Base-by-base conservation (phyloP, 1,284 basidiomycete species). In the Papiliotrema fonsecae region DNA sequence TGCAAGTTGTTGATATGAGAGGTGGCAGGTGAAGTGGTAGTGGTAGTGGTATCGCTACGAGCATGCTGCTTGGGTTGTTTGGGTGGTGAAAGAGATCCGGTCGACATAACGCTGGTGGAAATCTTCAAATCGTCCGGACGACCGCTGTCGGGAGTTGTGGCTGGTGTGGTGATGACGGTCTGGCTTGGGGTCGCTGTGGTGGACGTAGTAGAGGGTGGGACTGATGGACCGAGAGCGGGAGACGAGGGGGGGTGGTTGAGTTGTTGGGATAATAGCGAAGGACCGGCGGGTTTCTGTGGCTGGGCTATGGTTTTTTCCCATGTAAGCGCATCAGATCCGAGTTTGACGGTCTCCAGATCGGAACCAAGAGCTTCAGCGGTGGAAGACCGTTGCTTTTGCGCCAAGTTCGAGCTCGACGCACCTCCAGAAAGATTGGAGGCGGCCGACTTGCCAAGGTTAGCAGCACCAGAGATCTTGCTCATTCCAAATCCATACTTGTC, bases 401-500 rank as follows among this genome's bases (percentile, higher is more conserved):
- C 37, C 10, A 26, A 10, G 30, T n/a, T 44, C 32, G 36, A 31
- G 32, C 49, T 46, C 19, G 50, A 37, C 14, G 49, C 58, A 32
- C 50, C 54, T 13, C 36, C 40, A 19, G 35, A 41, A 6, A 37
- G 16, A 21, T 53, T 37, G 16, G 42, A 28, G n/a, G 47, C 40
- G 3, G 48, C 40, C 13, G 41, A 46, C 45, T 60, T 47, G 41
- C 54, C 28, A 14, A 49, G 21, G 41, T 54, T 54, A 4, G 50
- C 55, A 24, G 54, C 62, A 10, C 68, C 68, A 1, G 69, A 70
- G 45, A 79, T 80, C 63, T 78, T 78, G 75, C 82, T 87, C 93
- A 98, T 97, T 11, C 84, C 86, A 64, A 98, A 94, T 0, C 85
- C 85, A 77, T 86, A 88, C 64, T 87, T 88, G 78, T 97, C 93